phyloP scores from a whole-genome alignment of 768 basidiomycete species.

The Candolleomyces eurysporus region DNA sequence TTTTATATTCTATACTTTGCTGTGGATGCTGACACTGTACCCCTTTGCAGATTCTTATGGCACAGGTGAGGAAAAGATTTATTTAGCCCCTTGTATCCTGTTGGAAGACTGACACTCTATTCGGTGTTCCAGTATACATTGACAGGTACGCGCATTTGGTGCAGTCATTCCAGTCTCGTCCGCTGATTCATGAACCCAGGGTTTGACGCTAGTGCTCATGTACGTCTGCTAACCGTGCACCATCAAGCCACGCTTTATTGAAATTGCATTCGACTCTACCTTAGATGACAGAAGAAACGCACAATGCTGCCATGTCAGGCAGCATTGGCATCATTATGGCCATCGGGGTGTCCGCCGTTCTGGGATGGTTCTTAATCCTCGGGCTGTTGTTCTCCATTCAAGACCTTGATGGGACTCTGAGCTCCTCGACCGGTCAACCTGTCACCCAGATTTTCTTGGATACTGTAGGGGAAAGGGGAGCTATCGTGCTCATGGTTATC shows the following conservation, averaged over 20 bases:
- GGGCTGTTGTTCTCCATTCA: conserved; percentile 78
- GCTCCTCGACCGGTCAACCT: conserved; percentile 59
- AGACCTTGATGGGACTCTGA: conserved; percentile 55
- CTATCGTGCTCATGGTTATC: conserved; percentile 68
- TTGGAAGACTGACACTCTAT: neutral
- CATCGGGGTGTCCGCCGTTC: conserved; percentile 67
- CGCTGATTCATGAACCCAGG: conserved; percentile 32
- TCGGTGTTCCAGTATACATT: conserved; percentile 51
- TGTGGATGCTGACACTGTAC: no score
- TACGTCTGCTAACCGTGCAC: conserved; percentile 23
- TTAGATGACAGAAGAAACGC: conserved; percentile 80
- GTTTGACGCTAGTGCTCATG: conserved; percentile 74
- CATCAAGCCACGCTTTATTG: neutral
- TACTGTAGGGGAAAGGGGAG: conserved; percentile 70
- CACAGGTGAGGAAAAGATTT: conserved; percentile 41
- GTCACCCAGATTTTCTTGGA: conserved; percentile 80
- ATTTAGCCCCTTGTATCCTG: neutral
- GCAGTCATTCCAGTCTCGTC: neutral
- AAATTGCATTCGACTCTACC: neutral
- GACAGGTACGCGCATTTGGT: conserved; percentile 43
- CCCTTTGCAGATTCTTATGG: conserved; percentile 53
- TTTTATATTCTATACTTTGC: neutral
- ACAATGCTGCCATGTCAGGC: conserved; percentile 64
- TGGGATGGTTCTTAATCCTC: conserved; percentile 75
- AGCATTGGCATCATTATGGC: conserved; percentile 68